phyloP scores from a whole-genome alignment of 768 basidiomycete species.

The Pleurotus ostreatus region DNA sequence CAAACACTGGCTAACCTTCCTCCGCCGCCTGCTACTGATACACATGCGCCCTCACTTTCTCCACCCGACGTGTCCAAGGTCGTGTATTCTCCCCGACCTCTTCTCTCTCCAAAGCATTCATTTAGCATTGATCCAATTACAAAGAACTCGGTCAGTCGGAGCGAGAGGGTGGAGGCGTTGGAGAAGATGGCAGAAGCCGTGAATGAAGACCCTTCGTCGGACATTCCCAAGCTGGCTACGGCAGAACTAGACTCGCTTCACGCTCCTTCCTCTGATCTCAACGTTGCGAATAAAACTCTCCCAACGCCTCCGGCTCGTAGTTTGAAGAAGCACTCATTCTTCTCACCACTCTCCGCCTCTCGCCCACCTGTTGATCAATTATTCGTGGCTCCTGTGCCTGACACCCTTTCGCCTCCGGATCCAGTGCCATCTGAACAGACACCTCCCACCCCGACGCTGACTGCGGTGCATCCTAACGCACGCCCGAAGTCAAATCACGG shows the following conservation, averaged over 20 bases:
- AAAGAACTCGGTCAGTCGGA: conserved; percentile 36
- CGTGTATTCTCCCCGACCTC: conserved; percentile 63
- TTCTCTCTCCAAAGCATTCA: conserved; percentile 62
- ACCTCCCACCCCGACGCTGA: conserved; percentile 51
- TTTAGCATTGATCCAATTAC: conserved; percentile 38
- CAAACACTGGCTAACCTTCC: conserved; percentile 5
- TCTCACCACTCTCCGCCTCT: conserved; percentile 9
- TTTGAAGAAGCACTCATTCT: conserved; percentile 23
- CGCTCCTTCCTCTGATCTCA: neutral
- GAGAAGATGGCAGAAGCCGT: conserved; percentile 72
- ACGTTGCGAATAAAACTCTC: conserved; percentile 50
- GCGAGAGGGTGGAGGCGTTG: conserved; percentile 61
- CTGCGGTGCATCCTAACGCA: conserved; percentile 35
- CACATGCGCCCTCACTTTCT: conserved; percentile 16
- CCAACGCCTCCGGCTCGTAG: conserved; percentile 55
- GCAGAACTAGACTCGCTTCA: neutral
- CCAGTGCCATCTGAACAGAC: conserved; percentile 27
- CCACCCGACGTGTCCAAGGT: conserved; percentile 25
- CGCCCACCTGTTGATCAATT: conserved; percentile 26
- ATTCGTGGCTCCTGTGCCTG: conserved; percentile 11
- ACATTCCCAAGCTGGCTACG: conserved; percentile 25
- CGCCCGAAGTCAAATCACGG: conserved; percentile 14
- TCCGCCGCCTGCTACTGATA: conserved; percentile 4
- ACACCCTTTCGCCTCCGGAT: neutral
- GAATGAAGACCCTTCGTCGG: conserved; percentile 33